Evolutionary conservation across 805 yeast species (phyloP), one percentile per base, ranked within the genome.

Genomic region (Alloascoidea hylecoeti): DNA sequence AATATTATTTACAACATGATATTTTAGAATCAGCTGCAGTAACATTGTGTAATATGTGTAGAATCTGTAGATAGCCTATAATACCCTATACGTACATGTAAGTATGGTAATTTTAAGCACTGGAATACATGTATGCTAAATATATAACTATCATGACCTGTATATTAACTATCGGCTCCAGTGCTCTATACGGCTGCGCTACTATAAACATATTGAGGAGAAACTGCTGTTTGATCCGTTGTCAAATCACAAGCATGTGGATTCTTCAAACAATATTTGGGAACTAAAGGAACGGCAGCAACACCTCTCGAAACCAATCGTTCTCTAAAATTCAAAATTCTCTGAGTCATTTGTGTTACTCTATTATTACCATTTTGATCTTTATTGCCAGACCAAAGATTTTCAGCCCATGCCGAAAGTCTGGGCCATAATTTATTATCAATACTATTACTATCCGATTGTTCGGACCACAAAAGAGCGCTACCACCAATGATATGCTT

Each of bases 381-480:
- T 40, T 52, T 51, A 47, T 61, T 61, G 2, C 67, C 66, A 38
- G 63, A 57, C 68, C 68, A 63, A 2, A 56, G 48, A 6, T 48
- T 43, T 46, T 63, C 68, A 1, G 63, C 67, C 18, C 60, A 49
- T 4, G 68, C 64, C 4, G 65, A 65, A 2, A 62, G 42, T 36
- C 68, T 46, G 4, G 67, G 64, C 67, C 68, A 63, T 17, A 60
- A 39, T 42, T 51, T 57, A 4, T 39, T 40, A 6, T 57, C 54
- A 12, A 61, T 44, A 12, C 53, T 57, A 2, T 47, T 39, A 4
- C 52, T 46, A 38, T 62, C 67, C 3, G 46, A 55, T 44, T 57
- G 63, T 42, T 63, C 68, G 1, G 58, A 43, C 66, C 66, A 63
- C 33, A 63, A 38, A 1, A 65, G 57, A 4, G 50, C 64, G 39